Conservation (phyloP, 345 rosid species). For the Eucalyptus albens region DNA sequence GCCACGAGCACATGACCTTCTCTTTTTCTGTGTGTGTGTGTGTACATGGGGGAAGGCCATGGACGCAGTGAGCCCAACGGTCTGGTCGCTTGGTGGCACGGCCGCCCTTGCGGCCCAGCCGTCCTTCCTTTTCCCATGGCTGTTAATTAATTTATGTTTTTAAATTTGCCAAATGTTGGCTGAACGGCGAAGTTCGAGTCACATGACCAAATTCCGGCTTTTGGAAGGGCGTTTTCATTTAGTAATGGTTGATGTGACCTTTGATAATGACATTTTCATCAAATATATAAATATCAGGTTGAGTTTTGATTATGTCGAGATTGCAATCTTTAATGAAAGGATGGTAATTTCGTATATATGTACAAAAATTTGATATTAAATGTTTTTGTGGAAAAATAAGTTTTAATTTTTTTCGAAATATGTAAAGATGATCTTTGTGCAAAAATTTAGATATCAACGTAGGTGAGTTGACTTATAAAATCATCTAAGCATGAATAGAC, state of each 20-base stretch:
- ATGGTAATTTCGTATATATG: fast-evolving
- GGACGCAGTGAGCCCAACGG: background rate
- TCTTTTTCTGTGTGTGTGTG: background rate
- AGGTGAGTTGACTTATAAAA: no score
- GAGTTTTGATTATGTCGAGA: fast-evolving
- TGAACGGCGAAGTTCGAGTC: background rate
- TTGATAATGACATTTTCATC: no score
- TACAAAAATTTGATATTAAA: no score
- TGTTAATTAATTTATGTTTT: background rate
- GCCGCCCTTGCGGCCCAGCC: background rate
- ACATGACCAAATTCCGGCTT: background rate
- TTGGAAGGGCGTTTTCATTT: background rate
- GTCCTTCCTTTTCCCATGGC: background rate
- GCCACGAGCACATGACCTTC: background rate
- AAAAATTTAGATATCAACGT: no score
- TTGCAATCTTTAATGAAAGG: no score
- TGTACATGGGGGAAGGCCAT: background rate
- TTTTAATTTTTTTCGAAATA: no score
- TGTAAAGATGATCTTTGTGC: no score
- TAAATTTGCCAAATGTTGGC: background rate
- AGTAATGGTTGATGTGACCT: background rate
- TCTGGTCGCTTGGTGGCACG: background rate
- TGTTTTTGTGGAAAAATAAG: fast-evolving
- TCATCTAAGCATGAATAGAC: no score
- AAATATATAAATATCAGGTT: no score